phyloP scores from a whole-genome alignment of 805 yeast species.

The Teunomyces atbi region DNA sequence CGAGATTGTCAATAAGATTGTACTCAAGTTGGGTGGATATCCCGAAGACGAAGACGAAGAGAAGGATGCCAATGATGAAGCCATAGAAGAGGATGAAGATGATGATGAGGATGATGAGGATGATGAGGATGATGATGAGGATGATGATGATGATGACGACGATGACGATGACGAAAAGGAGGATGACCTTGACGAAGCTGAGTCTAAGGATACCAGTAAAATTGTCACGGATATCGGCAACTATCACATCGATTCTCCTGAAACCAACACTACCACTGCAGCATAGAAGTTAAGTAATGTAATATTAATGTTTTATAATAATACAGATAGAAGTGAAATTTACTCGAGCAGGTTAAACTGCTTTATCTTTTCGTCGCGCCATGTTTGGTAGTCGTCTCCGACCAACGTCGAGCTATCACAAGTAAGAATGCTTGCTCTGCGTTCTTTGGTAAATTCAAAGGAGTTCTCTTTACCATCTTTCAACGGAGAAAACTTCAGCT shows the following conservation, averaged over 20 bases:
- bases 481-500: not conserved
- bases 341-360: conserved; percentile 11
- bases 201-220: conserved; percentile 5
- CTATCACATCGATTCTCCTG: conserved; percentile 1
- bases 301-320: conserved; percentile 1
- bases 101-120: conserved; percentile 37
- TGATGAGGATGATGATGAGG: conserved; percentile 39
- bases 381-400: conserved; percentile 39
- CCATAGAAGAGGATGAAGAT: conserved; percentile 25
- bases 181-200: conserved; percentile 19
- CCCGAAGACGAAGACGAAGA: conserved; percentile 52
- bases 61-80: conserved; percentile 46
- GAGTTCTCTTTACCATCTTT: conserved; percentile 1
- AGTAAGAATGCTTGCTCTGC: conserved; percentile 20
- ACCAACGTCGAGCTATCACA: conserved; percentile 38
- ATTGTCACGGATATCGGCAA: conserved; percentile 9
- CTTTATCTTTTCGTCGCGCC: conserved; percentile 39
- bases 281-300: conserved; percentile 3
- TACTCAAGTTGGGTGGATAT: conserved; percentile 59
- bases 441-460: not conserved
- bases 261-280: not conserved
- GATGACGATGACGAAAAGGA: conserved; percentile 39
- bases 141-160: conserved; percentile 47
- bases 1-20: conserved; percentile 85
- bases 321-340: not conserved